Base-by-base conservation (phyloP, 1,284 basidiomycete species). In the Heterobasidion annosum region DNA sequence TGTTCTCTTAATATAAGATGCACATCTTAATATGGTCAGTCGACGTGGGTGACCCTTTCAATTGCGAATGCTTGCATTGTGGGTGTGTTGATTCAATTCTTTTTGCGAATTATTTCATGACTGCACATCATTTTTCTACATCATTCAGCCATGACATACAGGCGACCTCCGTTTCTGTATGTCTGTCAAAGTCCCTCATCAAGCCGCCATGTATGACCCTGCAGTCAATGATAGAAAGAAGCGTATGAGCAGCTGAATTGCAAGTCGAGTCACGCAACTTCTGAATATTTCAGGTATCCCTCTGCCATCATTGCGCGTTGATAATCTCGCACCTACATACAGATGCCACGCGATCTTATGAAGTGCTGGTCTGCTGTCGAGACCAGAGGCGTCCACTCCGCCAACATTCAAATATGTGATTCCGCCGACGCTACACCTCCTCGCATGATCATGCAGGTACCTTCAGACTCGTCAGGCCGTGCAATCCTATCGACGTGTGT, bases 401-500 rank as follows among this genome's bases (percentile, higher is more conserved):
- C 84, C 18, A 85, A 79, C 6, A 77, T 91, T 53, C 82, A 86
- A 5, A 80, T 88, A n/a, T 91, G 88, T 68, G 73, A 76, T 49
- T 68, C 72, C 50, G 64, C 75, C 1, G 58, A 63, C 1, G 75
- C 71, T 49, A 72, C 72, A 34, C 78, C 78, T 46, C 79, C 83
- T 3, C 79, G 82, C 51, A 86, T 89, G 57, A 70, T 86, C 50
- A 75, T 89, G 50, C 80, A 82, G 59, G 73, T 89, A 0, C 85
- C 86, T 0, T 77, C 81, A 0, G 75, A 81, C 63, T 71, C 73
- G 0, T 77, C 78, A 58, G 65, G 69, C 54, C 62, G 62, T 3
- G 66, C 68, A 9, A 59, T 6, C 75, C 79, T 55, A 78, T 78
- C 8, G 85, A 88, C 61, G 75, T 77, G 64, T 91, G 85, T 65